phyloP scores from a whole-genome alignment of 352 stramenopile genomes.

The Blastocystis sp. region DNA sequence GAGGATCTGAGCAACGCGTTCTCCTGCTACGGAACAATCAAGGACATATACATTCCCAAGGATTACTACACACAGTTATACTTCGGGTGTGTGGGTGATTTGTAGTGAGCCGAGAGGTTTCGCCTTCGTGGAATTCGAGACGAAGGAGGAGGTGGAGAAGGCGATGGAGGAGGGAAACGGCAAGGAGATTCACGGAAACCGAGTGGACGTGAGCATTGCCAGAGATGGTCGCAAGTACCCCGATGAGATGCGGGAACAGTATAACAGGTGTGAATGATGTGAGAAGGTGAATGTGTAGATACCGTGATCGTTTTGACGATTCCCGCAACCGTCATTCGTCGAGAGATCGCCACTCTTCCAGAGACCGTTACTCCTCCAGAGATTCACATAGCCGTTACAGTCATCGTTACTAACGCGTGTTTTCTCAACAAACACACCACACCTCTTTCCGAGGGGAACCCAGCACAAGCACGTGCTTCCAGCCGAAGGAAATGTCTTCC shows the following conservation, averaged over 20 bases:
- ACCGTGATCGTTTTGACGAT: not conserved
- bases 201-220: not conserved
- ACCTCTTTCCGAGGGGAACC: constrained; percentile 17
- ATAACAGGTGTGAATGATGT: not conserved
- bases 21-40: not conserved
- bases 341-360: not conserved
- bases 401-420: not conserved
- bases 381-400: too few species aligned
- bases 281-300: not conserved
- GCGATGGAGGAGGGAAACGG: constrained; percentile 19
- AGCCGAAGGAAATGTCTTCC: constrained; percentile 66
- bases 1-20: constrained; percentile 15
- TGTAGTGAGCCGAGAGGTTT: constrained; percentile 49
- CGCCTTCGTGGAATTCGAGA: constrained; percentile 53
- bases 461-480: constrained; percentile 66
- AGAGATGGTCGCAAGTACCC: constrained; percentile 20
- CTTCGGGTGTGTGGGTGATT: not conserved
- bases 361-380: not conserved
- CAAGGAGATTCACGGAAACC: not conserved
- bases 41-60: constrained; percentile 37
- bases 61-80: constrained; percentile 28
- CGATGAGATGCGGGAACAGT: constrained; percentile 29
- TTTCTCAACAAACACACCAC: not conserved
- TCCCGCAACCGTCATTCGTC: not conserved
- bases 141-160: not conserved